A percentile compares a stretch with the other conserved stretches of the same genome.
These are phyloP conservation scores for Francoa sonchifolia DNA, from an alignment of 441 rosid species.

Conservation along the genomic window DNA sequence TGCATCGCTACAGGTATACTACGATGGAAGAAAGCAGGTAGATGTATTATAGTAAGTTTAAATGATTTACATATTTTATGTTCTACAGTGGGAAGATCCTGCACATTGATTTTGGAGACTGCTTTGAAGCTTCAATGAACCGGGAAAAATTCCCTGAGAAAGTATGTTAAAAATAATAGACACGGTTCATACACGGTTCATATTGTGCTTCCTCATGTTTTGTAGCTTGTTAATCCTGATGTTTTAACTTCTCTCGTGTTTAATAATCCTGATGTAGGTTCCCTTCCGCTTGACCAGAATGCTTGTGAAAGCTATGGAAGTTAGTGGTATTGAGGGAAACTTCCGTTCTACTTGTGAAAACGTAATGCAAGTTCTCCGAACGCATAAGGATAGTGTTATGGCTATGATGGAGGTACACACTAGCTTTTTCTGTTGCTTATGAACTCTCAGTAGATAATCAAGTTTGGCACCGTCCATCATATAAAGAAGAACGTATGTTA, in stretches of 20 bases:
- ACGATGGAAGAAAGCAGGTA: constrained; percentile 3
- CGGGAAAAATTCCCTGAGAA: constrained; percentile 98
- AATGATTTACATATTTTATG: too few species aligned
- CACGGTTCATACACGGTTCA: too few species aligned
- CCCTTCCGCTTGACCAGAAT: constrained; percentile 99
- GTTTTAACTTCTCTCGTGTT: not conserved
- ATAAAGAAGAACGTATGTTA: too few species aligned
- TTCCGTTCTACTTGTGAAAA: constrained; percentile 98
- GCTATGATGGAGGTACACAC: constrained; percentile 98
- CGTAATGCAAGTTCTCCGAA: constrained; percentile 97
- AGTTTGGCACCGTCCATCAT: too few species aligned
- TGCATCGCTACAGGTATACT: constrained; percentile 73
- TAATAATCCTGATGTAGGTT: constrained; percentile 37
- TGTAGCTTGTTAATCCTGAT: too few species aligned
- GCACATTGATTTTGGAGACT: constrained; percentile 99
- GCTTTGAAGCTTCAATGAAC: constrained; percentile 99
- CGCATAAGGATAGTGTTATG: constrained; percentile 92
- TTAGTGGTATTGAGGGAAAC: constrained; percentile 96
- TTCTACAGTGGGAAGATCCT: constrained; percentile 83
- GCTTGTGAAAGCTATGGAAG: constrained; percentile 99
- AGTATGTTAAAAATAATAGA: constrained; percentile 23
- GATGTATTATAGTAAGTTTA: too few species aligned
- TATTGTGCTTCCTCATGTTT: too few species aligned
- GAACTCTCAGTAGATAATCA: too few species aligned
- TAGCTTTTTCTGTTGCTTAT: not conserved